A percentile compares a stretch with the other conserved stretches of the same genome.
Conservation (phyloP, 106 monocot species). For the Dactylorhiza incarnata region DNA sequence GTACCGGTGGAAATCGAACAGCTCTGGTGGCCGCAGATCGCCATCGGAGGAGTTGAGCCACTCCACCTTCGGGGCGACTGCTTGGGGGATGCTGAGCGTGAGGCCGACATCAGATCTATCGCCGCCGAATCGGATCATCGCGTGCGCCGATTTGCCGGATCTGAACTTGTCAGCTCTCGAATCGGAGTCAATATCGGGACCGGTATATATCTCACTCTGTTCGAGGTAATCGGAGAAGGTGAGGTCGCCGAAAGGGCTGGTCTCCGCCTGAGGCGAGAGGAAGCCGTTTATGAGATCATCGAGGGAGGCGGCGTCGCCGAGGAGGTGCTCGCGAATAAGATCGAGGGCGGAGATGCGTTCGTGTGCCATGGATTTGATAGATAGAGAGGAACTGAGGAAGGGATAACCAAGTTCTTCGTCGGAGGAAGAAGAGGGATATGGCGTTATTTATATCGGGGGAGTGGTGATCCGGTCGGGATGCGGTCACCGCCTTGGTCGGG, state of each 20-base stretch:
- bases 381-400: neutral
- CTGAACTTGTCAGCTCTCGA: neutral
- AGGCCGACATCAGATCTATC: conserved; percentile 5
- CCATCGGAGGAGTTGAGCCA: neutral
- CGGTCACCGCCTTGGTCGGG: too few species aligned
- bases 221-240: conserved; percentile 11
- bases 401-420: too few species aligned
- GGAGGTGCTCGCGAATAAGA: conserved; percentile 29
- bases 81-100: conserved; percentile 12
- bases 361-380: neutral
- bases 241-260: neutral
- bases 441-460: too few species aligned
- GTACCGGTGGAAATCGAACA: conserved; percentile 3
- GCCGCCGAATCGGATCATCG: conserved; percentile 14
- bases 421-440: too few species aligned
- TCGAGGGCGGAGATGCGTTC: conserved; percentile 15
- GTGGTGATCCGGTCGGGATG: too few species aligned
- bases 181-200: neutral
- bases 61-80: conserved; percentile 3
- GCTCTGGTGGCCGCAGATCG: neutral
- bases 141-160: neutral
- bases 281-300: neutral
- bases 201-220: neutral
- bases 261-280: neutral
- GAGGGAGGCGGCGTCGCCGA: conserved; percentile 5